phyloP scores from a whole-genome alignment of 306 rosid species.

The Quercus bicolor region DNA sequence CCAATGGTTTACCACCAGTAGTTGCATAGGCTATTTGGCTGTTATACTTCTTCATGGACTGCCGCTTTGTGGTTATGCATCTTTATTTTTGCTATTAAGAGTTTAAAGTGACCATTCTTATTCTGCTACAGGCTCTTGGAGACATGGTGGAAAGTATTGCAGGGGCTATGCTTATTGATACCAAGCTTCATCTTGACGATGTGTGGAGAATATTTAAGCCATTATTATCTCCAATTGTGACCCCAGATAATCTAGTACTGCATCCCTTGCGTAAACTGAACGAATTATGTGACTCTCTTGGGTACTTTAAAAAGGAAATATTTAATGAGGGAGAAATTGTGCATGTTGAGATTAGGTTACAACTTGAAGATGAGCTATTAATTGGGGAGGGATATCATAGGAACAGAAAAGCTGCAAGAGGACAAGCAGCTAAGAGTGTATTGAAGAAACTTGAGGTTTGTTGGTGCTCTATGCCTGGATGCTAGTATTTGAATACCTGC shows the following conservation, averaged over 20 bases:
- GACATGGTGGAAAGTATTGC: slow-evolving; percentile 94
- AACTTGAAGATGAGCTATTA: slow-evolving; percentile 54
- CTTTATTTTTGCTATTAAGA: slow-evolving; percentile 17
- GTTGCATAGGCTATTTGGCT: neutral
- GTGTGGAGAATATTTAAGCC: slow-evolving; percentile 85
- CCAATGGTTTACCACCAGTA: neutral
- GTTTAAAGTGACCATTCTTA: neutral
- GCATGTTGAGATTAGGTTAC: slow-evolving; percentile 59
- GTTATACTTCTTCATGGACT: neutral
- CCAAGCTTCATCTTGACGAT: slow-evolving; percentile 62
- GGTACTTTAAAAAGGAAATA: slow-evolving; percentile 62
- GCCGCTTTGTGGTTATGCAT: neutral
- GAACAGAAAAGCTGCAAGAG: slow-evolving; percentile 62
- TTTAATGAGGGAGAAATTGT: slow-evolving; percentile 43
- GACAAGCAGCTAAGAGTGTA: slow-evolving; percentile 69
- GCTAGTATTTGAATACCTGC: neutral
- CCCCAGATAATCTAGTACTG: slow-evolving; percentile 90
- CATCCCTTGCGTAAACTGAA: slow-evolving; percentile 67
- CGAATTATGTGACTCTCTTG: slow-evolving; percentile 68
- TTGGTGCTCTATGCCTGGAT: slow-evolving; percentile 19
- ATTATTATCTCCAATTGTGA: slow-evolving; percentile 81
- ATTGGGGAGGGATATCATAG: slow-evolving; percentile 48
- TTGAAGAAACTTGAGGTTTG: slow-evolving; percentile 75
- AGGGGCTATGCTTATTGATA: slow-evolving; percentile 84
- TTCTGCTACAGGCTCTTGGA: slow-evolving; percentile 69